phyloP scores from a whole-genome alignment of 768 basidiomycete species.

The Pulveroboletus sp. region DNA sequence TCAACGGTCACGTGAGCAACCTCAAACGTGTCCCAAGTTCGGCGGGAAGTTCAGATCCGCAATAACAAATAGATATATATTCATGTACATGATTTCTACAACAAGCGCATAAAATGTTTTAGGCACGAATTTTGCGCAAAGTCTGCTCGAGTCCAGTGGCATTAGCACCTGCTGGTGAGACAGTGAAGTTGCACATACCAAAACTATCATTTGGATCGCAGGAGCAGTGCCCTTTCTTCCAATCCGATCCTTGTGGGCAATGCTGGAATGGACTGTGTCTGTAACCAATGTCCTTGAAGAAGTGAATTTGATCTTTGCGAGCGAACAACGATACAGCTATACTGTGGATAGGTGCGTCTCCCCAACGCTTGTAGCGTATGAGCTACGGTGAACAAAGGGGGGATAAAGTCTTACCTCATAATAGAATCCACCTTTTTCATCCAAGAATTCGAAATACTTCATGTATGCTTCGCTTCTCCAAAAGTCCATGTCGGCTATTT shows the following conservation, averaged over 20 bases:
- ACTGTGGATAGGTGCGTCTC: conserved; percentile 90
- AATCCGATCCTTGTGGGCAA: conserved; percentile 76
- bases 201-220: conserved; percentile 76
- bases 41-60: not conserved
- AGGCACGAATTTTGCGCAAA: conserved; percentile 29
- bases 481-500: conserved; percentile 81
- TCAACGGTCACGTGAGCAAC: not conserved
- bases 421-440: conserved; percentile 81
- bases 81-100: no score
- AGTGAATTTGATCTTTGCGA: conserved; percentile 87
- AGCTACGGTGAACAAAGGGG: conserved; percentile 1
- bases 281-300: conserved; percentile 94
- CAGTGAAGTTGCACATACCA: conserved; percentile 41
- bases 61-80: not conserved
- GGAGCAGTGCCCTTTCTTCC: conserved; percentile 81
- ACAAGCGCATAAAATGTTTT: conserved; percentile 26
- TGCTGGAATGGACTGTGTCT: conserved; percentile 94
- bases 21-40: not conserved
- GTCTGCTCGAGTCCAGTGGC: conserved; percentile 10
- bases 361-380: conserved; percentile 66
- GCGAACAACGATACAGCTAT: conserved; percentile 91
- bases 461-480: conserved; percentile 83
- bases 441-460: conserved; percentile 82
- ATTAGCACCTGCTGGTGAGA: conserved; percentile 4
- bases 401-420: conserved; percentile 56